Evolutionary conservation across 306 rosid genomes (phyloP).

Genomic region (Canavalia ensiformis): DNA sequence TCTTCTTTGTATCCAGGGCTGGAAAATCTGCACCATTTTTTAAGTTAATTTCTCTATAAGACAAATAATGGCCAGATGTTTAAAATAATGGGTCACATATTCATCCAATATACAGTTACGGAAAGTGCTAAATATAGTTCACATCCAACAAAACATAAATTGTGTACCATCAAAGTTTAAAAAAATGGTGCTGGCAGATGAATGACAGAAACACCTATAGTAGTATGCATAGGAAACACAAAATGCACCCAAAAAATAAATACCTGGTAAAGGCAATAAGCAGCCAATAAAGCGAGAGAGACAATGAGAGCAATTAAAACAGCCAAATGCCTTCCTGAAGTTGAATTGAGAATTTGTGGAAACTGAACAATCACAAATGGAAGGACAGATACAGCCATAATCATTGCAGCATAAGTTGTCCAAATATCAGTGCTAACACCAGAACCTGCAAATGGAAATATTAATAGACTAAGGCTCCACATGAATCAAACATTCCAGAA

Average conservation of each 20-base stretch:
- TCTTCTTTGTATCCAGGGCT: constrained; percentile 92
- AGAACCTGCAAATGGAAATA: constrained; percentile 72
- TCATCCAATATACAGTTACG: constrained; percentile 34
- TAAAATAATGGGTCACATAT: background rate
- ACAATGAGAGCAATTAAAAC: constrained; percentile 79
- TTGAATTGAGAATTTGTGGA: constrained; percentile 79
- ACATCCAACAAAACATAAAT: constrained; percentile 8
- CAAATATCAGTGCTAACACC: constrained; percentile 96
- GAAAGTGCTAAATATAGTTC: constrained; percentile 1
- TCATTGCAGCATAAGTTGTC: constrained; percentile 90
- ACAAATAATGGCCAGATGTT: constrained; percentile 23
- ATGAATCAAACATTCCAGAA: constrained; percentile 29
- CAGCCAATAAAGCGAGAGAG: constrained; percentile 60
- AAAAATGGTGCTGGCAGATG: background rate
- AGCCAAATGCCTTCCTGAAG: constrained; percentile 78
- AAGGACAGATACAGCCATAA: constrained; percentile 79
- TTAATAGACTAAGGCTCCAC: constrained; percentile 24
- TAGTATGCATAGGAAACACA: background rate
- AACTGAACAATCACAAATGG: constrained; percentile 91
- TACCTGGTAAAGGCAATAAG: constrained; percentile 92
- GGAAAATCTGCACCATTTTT: constrained; percentile 73
- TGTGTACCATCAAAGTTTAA: constrained; percentile 16
- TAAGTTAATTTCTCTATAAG: constrained; percentile 23
- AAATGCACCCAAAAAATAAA: constrained; percentile 5
- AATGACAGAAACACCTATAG: background rate